These are phyloP conservation scores for Maudiozyma turicensis DNA, from an alignment of 805 yeast genomes.

Conservation along the genomic window DNA sequence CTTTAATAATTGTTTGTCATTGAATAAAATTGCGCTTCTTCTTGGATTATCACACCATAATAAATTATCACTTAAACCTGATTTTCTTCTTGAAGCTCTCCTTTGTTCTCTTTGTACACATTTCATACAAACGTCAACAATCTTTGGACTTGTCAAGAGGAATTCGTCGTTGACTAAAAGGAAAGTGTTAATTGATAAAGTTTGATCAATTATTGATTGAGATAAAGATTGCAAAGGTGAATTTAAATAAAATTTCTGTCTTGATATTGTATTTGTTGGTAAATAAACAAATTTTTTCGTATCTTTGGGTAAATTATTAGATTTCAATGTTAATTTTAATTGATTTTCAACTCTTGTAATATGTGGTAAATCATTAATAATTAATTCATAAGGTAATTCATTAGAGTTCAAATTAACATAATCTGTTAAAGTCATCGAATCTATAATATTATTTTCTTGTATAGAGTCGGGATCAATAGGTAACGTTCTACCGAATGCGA, in stretches of 20 bases:
- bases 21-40: constrained; percentile 80
- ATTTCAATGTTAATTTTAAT: constrained; percentile 59
- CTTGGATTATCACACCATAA: constrained; percentile 69
- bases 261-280: constrained; percentile 81
- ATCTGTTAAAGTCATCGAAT: not conserved
- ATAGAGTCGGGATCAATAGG: not conserved
- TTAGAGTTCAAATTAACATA: constrained; percentile 1
- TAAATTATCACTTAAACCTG: constrained; percentile 61
- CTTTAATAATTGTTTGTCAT: constrained; percentile 78
- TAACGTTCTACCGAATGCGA: constrained; percentile 9
- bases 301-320: constrained; percentile 53
- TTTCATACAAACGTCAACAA: constrained; percentile 70
- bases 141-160: constrained; percentile 15
- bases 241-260: constrained; percentile 67
- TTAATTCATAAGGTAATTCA: constrained; percentile 36
- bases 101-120: constrained; percentile 91
- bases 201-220: constrained; percentile 39
- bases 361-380: constrained; percentile 57
- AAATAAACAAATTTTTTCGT: constrained; percentile 64
- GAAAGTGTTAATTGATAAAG: constrained; percentile 65
- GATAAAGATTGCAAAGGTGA: constrained; percentile 34
- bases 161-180: constrained; percentile 38
- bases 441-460: not conserved
- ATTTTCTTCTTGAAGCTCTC: constrained; percentile 86
- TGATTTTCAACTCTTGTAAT: constrained; percentile 94